A percentile compares a stretch with the other conserved stretches of the same genome.
These are phyloP conservation scores for Polychaeton citri DNA, from an alignment of 2,329 filamentous ascomycete genomes.

Conservation along the genomic window DNA sequence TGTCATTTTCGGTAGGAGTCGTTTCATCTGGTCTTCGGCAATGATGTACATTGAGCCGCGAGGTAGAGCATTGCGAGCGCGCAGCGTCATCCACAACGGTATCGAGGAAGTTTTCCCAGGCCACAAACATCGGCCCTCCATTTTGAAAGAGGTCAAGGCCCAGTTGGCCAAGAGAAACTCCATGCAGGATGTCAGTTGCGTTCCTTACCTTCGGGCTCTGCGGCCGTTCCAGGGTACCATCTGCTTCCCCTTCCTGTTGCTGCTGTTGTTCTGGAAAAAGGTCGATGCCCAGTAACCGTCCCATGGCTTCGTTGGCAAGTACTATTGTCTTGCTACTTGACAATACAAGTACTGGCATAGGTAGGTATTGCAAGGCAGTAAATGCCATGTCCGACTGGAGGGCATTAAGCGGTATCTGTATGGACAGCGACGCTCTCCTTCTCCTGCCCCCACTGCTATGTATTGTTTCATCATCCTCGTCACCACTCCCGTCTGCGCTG, in stretches of 20 bases:
- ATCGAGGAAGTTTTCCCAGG: slow-evolving; percentile 37
- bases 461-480: slow-evolving; percentile 7
- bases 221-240: not conserved
- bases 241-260: slow-evolving; percentile 3
- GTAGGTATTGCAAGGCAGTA: slow-evolving; percentile 59
- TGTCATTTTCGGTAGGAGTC: slow-evolving; percentile 6
- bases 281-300: slow-evolving; percentile 50
- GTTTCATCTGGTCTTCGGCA: slow-evolving; percentile 7
- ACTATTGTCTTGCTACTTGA: slow-evolving; percentile 56
- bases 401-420: slow-evolving; percentile 17
- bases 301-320: slow-evolving; percentile 65
- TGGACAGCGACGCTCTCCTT: slow-evolving; percentile 16
- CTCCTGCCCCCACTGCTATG: slow-evolving; percentile 7
- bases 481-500: slow-evolving; percentile 13
- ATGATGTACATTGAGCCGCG: slow-evolving; percentile 16
- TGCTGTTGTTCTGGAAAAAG: slow-evolving; percentile 9
- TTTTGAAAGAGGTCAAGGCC: slow-evolving; percentile 63
- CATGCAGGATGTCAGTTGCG: slow-evolving; percentile 47
- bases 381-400: slow-evolving; percentile 37
- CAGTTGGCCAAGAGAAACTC: slow-evolving; percentile 54
- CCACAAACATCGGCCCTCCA: slow-evolving; percentile 39
- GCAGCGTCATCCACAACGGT: slow-evolving; percentile 28
- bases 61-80: slow-evolving; percentile 13
- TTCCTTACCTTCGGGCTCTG: slow-evolving; percentile 20
- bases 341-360: slow-evolving; percentile 57